Evolutionary conservation across 225 moss, liverwort and hornwort species (phyloP), one percentile per base, ranked within the genome.

Genomic region (Lunularia cruciata): DNA sequence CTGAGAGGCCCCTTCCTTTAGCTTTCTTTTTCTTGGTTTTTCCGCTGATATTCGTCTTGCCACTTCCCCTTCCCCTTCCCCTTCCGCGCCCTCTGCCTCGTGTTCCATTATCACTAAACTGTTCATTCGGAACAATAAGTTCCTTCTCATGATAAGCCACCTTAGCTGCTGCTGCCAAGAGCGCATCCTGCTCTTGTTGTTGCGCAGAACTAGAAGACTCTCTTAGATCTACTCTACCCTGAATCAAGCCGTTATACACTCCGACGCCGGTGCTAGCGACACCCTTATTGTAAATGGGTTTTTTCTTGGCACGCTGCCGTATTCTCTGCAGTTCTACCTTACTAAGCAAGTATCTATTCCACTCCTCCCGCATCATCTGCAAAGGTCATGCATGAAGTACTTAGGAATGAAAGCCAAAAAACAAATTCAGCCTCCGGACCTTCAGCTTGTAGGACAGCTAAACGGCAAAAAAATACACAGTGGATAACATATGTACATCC

Each of bases 331-430:
- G 86, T 72, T 98, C 98, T 70, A 85, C 91, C 77, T 90, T 98
- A 68, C 85, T 86, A 51, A 93, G 76, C 58, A 98, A 70, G 70
- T 91, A 98, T 36, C 80, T 88, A 26, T 89, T 87, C 98, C 98
- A 98, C 74, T 98, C 93, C 65, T 91, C 93, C 63, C 77, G 85
- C 98, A 93, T 93, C 54, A 91, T 78, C 98, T 98, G 85, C 79
- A 83, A 14, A 36, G 22, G 52, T 61, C 52, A 69, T 11, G 8
- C n/a, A n/a, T n/a, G n/a, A n/a, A n/a, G n/a, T n/a, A n/a, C n/a
- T n/a, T n/a, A n/a, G n/a, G n/a, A n/a, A n/a, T n/a, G n/a, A n/a
- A n/a, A n/a, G n/a, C n/a, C n/a, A n/a, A n/a, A n/a, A n/a, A n/a
- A n/a, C n/a, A n/a, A n/a, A n/a, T n/a, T n/a, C n/a, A n/a, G 18